Percentiles rank a stretch among this genome's conserved stretches.
Conservation (phyloP, 2,329 filamentous ascomycete species). For the Gnomoniopsis smithogilvyi region DNA sequence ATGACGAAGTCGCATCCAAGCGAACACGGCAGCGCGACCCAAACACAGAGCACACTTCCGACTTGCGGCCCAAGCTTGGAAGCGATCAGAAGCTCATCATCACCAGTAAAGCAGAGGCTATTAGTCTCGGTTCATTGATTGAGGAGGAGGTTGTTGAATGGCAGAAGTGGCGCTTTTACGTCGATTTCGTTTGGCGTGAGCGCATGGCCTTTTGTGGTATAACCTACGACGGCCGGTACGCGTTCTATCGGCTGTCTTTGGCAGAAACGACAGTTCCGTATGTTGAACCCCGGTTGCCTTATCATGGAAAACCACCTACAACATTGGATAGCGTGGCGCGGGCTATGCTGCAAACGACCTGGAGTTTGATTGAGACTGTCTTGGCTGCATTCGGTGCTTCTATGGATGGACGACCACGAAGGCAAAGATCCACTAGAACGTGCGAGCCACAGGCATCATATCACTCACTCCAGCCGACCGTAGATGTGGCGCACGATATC, state of each 20-base stretch:
- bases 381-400: slow-evolving; percentile 25
- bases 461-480: slow-evolving; percentile 43
- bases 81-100: slow-evolving; percentile 50
- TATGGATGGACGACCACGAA: slow-evolving; percentile 51
- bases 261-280: slow-evolving; percentile 60
- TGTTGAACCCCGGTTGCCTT: slow-evolving; percentile 22
- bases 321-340: slow-evolving; percentile 6
- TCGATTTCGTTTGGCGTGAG: slow-evolving; percentile 48
- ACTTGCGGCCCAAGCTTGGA: slow-evolving; percentile 2
- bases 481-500: slow-evolving; percentile 18
- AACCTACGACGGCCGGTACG: slow-evolving; percentile 60
- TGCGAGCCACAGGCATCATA: slow-evolving; percentile 35
- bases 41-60: slow-evolving; percentile 48
- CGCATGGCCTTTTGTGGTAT: slow-evolving; percentile 54
- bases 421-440: slow-evolving; percentile 29
- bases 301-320: slow-evolving; percentile 8
- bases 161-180: slow-evolving; percentile 39
- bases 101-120: slow-evolving; percentile 59
- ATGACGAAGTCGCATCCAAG: neutral
- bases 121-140: slow-evolving; percentile 48
- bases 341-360: slow-evolving; percentile 10
- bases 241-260: slow-evolving; percentile 52
- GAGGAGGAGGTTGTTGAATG: slow-evolving; percentile 7
- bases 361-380: slow-evolving; percentile 10
- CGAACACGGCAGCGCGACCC: slow-evolving; percentile 36